phyloP scores from a whole-genome alignment of 768 basidiomycete species.

The Sporobolomyces roseus region DNA sequence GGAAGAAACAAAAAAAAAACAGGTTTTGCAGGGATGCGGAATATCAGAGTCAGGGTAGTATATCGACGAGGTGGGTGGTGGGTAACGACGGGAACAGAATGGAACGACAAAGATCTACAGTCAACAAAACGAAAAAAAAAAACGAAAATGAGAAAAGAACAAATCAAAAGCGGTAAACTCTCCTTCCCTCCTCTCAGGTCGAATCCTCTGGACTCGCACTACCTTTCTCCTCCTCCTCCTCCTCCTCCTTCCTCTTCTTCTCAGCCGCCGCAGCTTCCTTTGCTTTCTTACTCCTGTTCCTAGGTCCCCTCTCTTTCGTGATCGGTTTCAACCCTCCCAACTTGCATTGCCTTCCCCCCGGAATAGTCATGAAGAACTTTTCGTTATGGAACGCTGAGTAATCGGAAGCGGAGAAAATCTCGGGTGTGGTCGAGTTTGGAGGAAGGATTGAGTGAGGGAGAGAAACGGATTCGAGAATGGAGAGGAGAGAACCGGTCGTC shows the following conservation, averaged over 20 bases:
- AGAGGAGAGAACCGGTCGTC: conserved; percentile 31
- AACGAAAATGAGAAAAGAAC: neutral
- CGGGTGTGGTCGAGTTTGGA: neutral
- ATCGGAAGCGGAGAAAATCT: conserved; percentile 35
- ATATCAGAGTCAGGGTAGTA: too few relatives aligned
- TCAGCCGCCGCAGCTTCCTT: conserved; percentile 1
- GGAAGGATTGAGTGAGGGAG: neutral
- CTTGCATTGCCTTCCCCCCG: conserved; percentile 3
- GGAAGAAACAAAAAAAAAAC: neutral
- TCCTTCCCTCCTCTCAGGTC: neutral
- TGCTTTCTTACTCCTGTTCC: conserved; percentile 29
- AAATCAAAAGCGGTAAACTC: neutral
- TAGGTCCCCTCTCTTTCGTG: conserved; percentile 29
- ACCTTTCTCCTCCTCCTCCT: neutral
- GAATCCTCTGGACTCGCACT: neutral
- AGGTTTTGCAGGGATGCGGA: too few relatives aligned
- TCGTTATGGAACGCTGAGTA: conserved; percentile 30
- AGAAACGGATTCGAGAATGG: conserved; percentile 27
- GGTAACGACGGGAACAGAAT: too few relatives aligned
- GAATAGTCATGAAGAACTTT: conserved; percentile 23
- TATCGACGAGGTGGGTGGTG: too few relatives aligned
- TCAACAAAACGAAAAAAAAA: neutral
- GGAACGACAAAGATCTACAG: too few relatives aligned
- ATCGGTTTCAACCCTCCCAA: conserved; percentile 30
- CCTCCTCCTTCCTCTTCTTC: neutral